These are phyloP conservation scores for Serpula lacrymans DNA, from an alignment of 768 basidiomycete genomes.

Conservation along the genomic window DNA sequence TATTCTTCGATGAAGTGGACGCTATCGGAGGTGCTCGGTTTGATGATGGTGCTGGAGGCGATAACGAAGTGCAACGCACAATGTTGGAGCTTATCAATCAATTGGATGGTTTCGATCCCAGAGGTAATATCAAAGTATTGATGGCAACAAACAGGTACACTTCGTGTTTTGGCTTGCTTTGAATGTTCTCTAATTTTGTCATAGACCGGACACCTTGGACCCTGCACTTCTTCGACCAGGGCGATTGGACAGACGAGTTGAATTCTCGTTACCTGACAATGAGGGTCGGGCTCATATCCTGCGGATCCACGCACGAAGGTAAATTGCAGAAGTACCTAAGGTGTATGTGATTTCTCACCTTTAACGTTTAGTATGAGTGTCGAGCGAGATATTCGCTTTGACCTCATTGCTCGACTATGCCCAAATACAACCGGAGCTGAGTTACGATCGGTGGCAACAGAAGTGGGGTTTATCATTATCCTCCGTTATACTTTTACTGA, in stretches of 20 bases:
- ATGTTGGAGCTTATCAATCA: slow-evolving; percentile 99
- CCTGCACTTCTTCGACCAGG: slow-evolving; percentile 95
- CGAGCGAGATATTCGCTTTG: slow-evolving; percentile 95
- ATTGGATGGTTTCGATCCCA: slow-evolving; percentile 94
- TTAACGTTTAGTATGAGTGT: slow-evolving; percentile 78
- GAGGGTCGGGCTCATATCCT: slow-evolving; percentile 97
- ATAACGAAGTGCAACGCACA: slow-evolving; percentile 98
- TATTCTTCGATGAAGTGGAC: slow-evolving; percentile 99
- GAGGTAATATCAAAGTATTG: slow-evolving; percentile 99
- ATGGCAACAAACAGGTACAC: slow-evolving; percentile 96
- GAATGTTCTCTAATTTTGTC: slow-evolving; percentile 4
- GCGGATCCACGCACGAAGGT: slow-evolving; percentile 92
- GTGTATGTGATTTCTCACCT: slow-evolving; percentile 7
- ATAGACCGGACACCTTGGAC: slow-evolving; percentile 94
- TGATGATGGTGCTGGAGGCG: slow-evolving; percentile 97
- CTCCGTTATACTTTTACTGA: slow-evolving; percentile 1
- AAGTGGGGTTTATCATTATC: slow-evolving; percentile 46
- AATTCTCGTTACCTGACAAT: slow-evolving; percentile 91
- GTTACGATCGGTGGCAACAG: slow-evolving; percentile 92
- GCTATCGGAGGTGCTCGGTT: slow-evolving; percentile 98
- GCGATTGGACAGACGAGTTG: slow-evolving; percentile 93
- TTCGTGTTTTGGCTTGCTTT: not conserved
- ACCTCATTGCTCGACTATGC: slow-evolving; percentile 93
- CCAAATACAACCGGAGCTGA: slow-evolving; percentile 99
- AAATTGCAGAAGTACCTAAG: slow-evolving; percentile 3